Evolutionary conservation across 2,329 filamentous ascomycete genomes (phyloP).

Genomic region (Fusarium coicis): DNA sequence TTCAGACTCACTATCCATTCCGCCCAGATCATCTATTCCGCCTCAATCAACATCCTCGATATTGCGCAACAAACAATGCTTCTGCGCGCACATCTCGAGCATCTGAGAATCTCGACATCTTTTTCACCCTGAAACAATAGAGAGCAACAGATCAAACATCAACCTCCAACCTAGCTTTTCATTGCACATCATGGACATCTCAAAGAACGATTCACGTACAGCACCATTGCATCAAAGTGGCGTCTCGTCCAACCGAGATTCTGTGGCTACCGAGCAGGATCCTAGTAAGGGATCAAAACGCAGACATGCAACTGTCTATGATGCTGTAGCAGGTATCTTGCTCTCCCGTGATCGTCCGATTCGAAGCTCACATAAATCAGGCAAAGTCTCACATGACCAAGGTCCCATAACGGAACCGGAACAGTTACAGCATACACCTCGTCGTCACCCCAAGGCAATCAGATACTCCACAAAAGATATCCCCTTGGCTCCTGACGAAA

Average conservation of each 20-base stretch:
- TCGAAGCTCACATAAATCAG: slow-evolving; percentile 45
- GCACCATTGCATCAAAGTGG: slow-evolving; percentile 20
- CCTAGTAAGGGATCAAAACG: slow-evolving; percentile 35
- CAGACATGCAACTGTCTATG: slow-evolving; percentile 69
- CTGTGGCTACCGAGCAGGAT: slow-evolving; percentile 15
- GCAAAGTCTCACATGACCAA: slow-evolving; percentile 45
- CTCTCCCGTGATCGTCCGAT: not conserved
- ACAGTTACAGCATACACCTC: slow-evolving; percentile 18
- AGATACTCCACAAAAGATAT: slow-evolving; percentile 43
- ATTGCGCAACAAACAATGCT: slow-evolving; percentile 23
- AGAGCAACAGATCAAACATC: not conserved
- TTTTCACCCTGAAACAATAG: slow-evolving; percentile 19
- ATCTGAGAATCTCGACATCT: slow-evolving; percentile 1
- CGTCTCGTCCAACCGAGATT: slow-evolving; percentile 8
- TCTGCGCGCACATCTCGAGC: not conserved
- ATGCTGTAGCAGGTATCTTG: slow-evolving; percentile 74
- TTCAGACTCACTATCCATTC: not conserved
- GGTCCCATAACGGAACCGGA: slow-evolving; percentile 40
- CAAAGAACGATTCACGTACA: not conserved
- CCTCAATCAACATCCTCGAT: not conserved
- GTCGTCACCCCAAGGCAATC: slow-evolving; percentile 31
- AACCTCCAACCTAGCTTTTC: not conserved
- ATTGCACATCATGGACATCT: slow-evolving; percentile 22
- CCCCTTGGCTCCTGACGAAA: slow-evolving; percentile 72
- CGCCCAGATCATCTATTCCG: not conserved